phyloP scores from a whole-genome alignment of 192 early-diverging fungal genomes.

The Nowakowskiella sp. region DNA sequence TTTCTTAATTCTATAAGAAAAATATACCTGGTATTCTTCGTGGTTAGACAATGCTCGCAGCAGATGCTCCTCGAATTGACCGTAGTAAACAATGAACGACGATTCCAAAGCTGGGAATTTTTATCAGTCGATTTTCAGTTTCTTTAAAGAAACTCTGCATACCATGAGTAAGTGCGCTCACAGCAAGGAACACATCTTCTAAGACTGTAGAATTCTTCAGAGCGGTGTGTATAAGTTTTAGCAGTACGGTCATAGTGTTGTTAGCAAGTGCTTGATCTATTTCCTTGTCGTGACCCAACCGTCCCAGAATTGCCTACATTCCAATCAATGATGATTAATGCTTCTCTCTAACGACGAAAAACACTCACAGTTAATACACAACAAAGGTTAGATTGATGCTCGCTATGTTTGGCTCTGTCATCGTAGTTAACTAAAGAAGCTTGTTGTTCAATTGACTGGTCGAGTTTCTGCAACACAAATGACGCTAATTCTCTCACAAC shows the following conservation, averaged over 20 bases:
- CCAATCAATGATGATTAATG: background rate
- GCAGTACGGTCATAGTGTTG: slow-evolving; percentile 78
- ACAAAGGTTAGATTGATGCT: slow-evolving; percentile 89
- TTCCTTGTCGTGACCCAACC: background rate
- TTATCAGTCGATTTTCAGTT: slow-evolving; percentile 1
- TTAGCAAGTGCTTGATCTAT: slow-evolving; percentile 59
- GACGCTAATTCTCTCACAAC: slow-evolving; percentile 67
- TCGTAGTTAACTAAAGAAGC: slow-evolving; percentile 63
- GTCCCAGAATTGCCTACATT: background rate
- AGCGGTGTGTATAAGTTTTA: slow-evolving; percentile 64
- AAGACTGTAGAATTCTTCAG: slow-evolving; percentile 73
- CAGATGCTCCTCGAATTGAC: slow-evolving; percentile 76
- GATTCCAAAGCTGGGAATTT: slow-evolving; percentile 57
- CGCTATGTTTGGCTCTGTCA: slow-evolving; percentile 70
- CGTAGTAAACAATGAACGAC: slow-evolving; percentile 84
- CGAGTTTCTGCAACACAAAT: slow-evolving; percentile 71
- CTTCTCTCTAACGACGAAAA: slow-evolving; percentile 5
- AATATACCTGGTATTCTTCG: slow-evolving; percentile 60
- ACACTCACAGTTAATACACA: slow-evolving; percentile 69
- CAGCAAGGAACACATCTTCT: slow-evolving; percentile 89
- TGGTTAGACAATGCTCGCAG: slow-evolving; percentile 76
- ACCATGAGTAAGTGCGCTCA: slow-evolving; percentile 77
- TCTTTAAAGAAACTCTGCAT: slow-evolving; percentile 5
- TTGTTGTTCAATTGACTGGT: slow-evolving; percentile 58
- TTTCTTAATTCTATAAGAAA: background rate